Evolutionary conservation across 176 grass and related monocot species (phyloP).

Genomic region (Juncus inflexus): DNA sequence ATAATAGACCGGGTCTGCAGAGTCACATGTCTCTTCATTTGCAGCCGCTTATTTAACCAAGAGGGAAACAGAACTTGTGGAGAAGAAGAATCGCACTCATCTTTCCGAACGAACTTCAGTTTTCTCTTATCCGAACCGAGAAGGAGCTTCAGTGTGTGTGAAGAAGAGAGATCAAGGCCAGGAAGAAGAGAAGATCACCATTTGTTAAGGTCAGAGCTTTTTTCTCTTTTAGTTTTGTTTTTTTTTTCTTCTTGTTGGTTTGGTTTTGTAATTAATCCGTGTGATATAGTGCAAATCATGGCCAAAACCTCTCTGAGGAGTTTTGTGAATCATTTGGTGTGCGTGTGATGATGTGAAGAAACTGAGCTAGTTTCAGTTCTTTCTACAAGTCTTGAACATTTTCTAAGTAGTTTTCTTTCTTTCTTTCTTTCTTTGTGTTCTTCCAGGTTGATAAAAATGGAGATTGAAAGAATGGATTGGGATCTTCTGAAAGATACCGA

Average conservation of each 20-base stretch:
- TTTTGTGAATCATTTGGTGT: slow-evolving; percentile 3
- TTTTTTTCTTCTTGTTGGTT: background rate
- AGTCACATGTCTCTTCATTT: too few species aligned
- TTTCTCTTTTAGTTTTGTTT: too few species aligned
- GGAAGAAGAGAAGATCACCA: too few species aligned
- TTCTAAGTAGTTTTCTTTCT: background rate
- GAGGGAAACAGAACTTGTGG: too few species aligned
- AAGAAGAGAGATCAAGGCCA: too few species aligned
- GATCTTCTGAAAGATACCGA: background rate
- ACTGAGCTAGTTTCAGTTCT: background rate
- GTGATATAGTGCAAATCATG: background rate
- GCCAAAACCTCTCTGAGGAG: background rate
- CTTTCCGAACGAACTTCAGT: too few species aligned
- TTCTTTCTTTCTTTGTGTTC: slow-evolving; percentile 9
- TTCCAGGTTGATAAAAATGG: slow-evolving; percentile 4
- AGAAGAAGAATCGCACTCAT: too few species aligned
- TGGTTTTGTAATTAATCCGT: background rate
- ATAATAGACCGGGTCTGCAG: too few species aligned
- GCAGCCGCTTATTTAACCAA: too few species aligned
- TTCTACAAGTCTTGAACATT: background rate
- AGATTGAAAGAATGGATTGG: slow-evolving; percentile 8
- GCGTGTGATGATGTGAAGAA: background rate
- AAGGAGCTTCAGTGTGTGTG: too few species aligned
- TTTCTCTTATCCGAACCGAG: too few species aligned
- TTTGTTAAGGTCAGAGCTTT: too few species aligned